phyloP scores from a whole-genome alignment of 2,329 filamentous ascomycete genomes.

The Sporothrix luriei region DNA sequence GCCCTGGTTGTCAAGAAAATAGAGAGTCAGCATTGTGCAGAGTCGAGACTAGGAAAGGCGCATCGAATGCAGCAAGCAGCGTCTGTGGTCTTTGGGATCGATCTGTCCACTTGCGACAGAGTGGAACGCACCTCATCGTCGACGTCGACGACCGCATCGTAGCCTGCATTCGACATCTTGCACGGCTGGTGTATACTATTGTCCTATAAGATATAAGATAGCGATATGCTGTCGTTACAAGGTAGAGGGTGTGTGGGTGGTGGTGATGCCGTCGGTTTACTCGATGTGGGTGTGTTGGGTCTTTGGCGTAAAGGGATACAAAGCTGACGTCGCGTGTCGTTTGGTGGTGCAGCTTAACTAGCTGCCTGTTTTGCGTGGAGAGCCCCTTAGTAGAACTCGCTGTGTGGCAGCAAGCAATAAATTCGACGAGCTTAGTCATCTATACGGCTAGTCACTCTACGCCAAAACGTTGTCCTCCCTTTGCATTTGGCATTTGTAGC shows the following conservation, averaged over 20 bases:
- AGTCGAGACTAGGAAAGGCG: background rate
- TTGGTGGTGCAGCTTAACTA: slow-evolving; percentile 22
- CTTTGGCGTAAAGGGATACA: slow-evolving; percentile 23
- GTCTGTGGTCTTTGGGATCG: background rate
- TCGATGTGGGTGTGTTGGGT: slow-evolving; percentile 4
- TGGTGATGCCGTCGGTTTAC: background rate
- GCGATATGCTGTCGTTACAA: background rate
- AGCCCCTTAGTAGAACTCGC: background rate
- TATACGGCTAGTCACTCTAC: background rate
- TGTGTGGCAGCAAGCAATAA: background rate
- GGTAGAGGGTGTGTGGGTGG: background rate
- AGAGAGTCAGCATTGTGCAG: background rate
- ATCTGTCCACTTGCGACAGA: background rate
- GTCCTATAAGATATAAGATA: background rate
- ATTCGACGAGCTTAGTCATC: background rate
- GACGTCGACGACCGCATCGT: slow-evolving; percentile 97
- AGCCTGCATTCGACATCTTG: slow-evolving; percentile 60
- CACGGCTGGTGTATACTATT: background rate
- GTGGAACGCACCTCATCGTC: slow-evolving; percentile 76
- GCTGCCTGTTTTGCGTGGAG: slow-evolving; percentile 18
- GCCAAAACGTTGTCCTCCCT: background rate
- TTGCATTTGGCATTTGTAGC: background rate
- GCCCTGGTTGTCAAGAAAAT: slow-evolving; percentile 60
- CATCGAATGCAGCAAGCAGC: background rate
- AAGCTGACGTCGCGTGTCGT: slow-evolving; percentile 29